Evolutionary conservation across 441 rosid genomes (phyloP).

Genomic region (Macaranga tanarius): DNA sequence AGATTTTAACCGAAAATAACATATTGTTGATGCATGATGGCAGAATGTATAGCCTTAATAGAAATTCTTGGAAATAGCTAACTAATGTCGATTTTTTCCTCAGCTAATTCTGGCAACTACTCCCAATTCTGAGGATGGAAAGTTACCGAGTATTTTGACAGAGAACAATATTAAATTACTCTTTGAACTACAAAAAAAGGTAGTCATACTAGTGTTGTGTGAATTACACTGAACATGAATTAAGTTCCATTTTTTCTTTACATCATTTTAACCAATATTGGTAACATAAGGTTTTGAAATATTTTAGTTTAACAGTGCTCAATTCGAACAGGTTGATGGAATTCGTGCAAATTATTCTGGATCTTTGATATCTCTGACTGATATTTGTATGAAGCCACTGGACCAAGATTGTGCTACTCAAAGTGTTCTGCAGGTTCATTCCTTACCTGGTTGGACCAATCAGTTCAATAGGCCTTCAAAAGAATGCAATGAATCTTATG

Average conservation of each 20-base stretch:
- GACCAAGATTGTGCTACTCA: constrained; percentile 95
- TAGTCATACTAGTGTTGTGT: constrained; percentile 25
- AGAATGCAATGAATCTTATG: not conserved
- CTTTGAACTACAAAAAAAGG: constrained; percentile 96
- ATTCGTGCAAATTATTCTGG: constrained; percentile 84
- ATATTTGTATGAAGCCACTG: constrained; percentile 94
- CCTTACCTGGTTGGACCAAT: constrained; percentile 14
- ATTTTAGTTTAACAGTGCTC: constrained; percentile 10
- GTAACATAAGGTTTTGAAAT: constrained; percentile 8
- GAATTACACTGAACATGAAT: constrained; percentile 1
- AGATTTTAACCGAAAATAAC: not conserved
- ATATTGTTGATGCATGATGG: not conserved
- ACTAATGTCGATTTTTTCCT: constrained; percentile 30
- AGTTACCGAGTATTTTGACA: constrained; percentile 73
- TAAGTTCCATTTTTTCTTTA: not conserved
- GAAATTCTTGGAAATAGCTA: constrained; percentile 21
- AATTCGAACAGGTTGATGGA: constrained; percentile 71
- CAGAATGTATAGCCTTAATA: not conserved
- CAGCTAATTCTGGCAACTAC: constrained; percentile 87
- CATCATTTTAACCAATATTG: constrained; percentile 8
- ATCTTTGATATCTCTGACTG: constrained; percentile 73
- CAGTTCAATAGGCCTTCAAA: not conserved
- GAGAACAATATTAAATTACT: constrained; percentile 84
- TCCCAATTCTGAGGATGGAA: constrained; percentile 51
- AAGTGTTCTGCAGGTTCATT: constrained; percentile 79